Conservation (phyloP, 1,284 basidiomycete species). For the Fomitopsis betulina region DNA sequence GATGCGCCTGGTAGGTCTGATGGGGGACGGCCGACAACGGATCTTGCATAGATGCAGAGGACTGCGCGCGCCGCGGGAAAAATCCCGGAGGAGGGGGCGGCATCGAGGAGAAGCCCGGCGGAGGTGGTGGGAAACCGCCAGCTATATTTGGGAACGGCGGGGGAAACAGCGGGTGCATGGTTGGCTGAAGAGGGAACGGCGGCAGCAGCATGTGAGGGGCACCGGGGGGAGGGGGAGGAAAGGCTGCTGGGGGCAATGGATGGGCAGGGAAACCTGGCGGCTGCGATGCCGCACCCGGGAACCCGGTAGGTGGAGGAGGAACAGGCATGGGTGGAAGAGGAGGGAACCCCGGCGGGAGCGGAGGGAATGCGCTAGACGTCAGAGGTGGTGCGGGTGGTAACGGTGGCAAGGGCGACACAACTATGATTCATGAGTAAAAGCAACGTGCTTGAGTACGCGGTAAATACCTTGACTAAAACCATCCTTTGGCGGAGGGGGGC, state of each 20-base stretch:
- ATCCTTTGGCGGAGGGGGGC: constrained; percentile 54
- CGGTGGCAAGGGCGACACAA: constrained; percentile 6
- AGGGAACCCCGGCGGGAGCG: constrained; percentile 25
- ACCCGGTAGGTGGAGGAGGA: constrained; percentile 26
- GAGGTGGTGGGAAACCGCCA: constrained; percentile 9
- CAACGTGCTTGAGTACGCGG: constrained; percentile 13
- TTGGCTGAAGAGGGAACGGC: background rate
- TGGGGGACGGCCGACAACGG: constrained; percentile 60
- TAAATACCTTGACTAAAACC: constrained; percentile 17
- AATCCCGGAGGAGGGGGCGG: constrained; percentile 53
- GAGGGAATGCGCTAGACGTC: constrained; percentile 14
- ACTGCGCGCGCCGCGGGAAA: constrained; percentile 49
- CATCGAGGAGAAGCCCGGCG: constrained; percentile 20
- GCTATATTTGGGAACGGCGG: constrained; percentile 14
- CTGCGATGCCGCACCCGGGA: constrained; percentile 22
- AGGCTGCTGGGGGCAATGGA: constrained; percentile 12
- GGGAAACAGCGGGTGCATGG: constrained; percentile 7
- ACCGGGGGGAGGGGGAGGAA: constrained; percentile 17
- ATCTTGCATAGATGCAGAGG: constrained; percentile 51
- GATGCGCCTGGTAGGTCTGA: constrained; percentile 62
- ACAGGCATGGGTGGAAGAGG: constrained; percentile 15
- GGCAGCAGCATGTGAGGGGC: constrained; percentile 21
- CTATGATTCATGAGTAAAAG: constrained; percentile 2
- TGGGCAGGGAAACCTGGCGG: constrained; percentile 9
- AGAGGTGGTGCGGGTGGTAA: constrained; percentile 21